Base-by-base conservation (phyloP, 768 basidiomycete genomes). In the Hygrocybe coccinea region DNA sequence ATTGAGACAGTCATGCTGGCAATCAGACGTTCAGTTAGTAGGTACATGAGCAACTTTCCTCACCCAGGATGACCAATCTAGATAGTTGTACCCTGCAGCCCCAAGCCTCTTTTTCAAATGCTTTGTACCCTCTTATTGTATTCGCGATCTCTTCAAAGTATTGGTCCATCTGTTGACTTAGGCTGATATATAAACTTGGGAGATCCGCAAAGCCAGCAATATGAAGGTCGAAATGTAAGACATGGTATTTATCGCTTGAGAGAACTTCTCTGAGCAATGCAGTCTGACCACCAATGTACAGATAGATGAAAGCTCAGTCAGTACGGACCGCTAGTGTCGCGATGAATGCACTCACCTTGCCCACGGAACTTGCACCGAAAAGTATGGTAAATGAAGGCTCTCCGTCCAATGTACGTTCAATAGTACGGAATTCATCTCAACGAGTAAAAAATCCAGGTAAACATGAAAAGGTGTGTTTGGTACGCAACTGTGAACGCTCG, bases 171-270 rank as follows among this genome's bases (percentile, higher is more conserved):
- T 90, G 89, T 41, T 82, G 80, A 60, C 86, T 86, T 9, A 93
- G 76, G 52, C 87, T 86, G 67, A 75, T 78, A 63, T 92, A 91
- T 34, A 92, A 74, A 62, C 89, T 91, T 1, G 80, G 71, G 10
- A 92, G 74, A 64, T 91, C 90, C 2, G 89, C 88, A 62, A 92
- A 92, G 0, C 89, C 89, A 2, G 90, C 81, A 48, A 91, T 89
- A 4, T 89, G 83, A 41, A 93, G 76, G 67, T 92, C 89, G 60
- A 92, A 89, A 64, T 90, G 86, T 46, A 91, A 77, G 52, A 91
- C 87, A 70, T 90, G 87, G 64, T 86, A 92, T 49, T 73, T 74
- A 9, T 83, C 77, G 17, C 76, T 73, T 10, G 82, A 83, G 22
- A 93, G 80, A 24, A 91, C 82, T 69, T 92, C 87, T 44, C 89